Percentiles rank a stretch among this genome's conserved stretches.
Evolutionary conservation across 2,329 filamentous ascomycete species (phyloP).

Genomic region (Massarina eburnea): DNA sequence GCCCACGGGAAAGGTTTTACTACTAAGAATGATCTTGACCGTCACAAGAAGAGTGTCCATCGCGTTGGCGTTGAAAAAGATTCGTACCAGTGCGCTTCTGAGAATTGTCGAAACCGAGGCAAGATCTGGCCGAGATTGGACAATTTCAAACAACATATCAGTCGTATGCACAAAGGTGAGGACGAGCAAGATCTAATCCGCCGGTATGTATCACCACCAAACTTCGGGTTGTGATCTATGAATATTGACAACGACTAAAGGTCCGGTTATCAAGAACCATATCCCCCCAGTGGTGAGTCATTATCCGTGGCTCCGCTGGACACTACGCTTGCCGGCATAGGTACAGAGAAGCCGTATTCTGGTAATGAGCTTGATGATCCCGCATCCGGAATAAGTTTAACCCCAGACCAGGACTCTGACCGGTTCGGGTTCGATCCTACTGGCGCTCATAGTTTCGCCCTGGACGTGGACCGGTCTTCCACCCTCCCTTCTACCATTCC

Average conservation of each 20-base stretch:
- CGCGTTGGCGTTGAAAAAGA: constrained; percentile 49
- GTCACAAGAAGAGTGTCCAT: constrained; percentile 76
- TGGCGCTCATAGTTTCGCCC: constrained; percentile 12
- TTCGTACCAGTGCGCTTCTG: constrained; percentile 61
- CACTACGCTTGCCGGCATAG: constrained; percentile 35
- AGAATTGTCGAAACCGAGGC: constrained; percentile 57
- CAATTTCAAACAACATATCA: constrained; percentile 82
- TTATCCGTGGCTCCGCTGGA: constrained; percentile 29
- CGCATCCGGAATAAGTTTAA: constrained; percentile 21
- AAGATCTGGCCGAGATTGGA: constrained; percentile 82
- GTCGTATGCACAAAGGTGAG: constrained; percentile 63
- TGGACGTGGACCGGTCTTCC: constrained; percentile 16
- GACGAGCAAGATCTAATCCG: constrained; percentile 49
- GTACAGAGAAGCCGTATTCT: constrained; percentile 17
- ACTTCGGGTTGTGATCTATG: not conserved
- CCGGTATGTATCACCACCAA: constrained; percentile 39
- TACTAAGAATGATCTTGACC: constrained; percentile 77
- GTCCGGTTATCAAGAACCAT: constrained; percentile 19
- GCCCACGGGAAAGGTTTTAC: constrained; percentile 65
- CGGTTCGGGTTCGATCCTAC: constrained; percentile 20
- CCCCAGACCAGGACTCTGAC: constrained; percentile 20
- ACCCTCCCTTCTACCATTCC: not conserved
- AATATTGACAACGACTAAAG: constrained; percentile 25
- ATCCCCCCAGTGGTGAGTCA: constrained; percentile 7
- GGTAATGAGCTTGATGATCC: constrained; percentile 24